phyloP scores from a whole-genome alignment of 305 asterid genomes.

The Vinca major region DNA sequence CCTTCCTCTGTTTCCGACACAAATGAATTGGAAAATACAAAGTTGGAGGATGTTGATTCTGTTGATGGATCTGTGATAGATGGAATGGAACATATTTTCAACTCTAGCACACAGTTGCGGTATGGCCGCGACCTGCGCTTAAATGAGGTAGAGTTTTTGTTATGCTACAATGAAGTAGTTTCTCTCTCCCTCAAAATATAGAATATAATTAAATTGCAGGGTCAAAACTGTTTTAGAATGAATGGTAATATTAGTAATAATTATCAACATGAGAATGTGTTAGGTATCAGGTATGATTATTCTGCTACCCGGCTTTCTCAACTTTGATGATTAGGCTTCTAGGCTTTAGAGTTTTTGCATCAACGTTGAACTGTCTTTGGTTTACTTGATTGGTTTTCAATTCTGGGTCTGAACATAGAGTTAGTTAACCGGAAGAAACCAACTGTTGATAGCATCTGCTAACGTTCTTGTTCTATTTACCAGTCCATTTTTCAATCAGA shows the following conservation, averaged over 20 bases:
- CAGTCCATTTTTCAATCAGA: neutral
- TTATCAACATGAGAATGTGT: neutral
- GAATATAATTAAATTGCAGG: neutral
- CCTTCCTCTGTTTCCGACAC: constrained; percentile 82
- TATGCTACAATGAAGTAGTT: neutral
- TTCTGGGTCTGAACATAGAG: neutral
- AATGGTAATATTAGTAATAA: neutral
- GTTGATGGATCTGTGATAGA: constrained; percentile 64
- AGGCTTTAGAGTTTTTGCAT: neutral
- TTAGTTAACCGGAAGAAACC: neutral
- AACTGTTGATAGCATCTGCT: neutral
- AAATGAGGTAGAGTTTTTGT: constrained; percentile 58
- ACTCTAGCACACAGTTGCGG: constrained; percentile 75
- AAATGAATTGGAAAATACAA: constrained; percentile 51
- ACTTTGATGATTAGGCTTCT: neutral
- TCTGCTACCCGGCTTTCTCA: neutral
- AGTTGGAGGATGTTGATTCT: constrained; percentile 64
- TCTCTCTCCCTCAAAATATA: neutral
- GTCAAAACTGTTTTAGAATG: neutral
- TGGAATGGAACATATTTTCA: constrained; percentile 96
- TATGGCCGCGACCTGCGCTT: constrained; percentile 94
- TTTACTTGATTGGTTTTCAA: neutral
- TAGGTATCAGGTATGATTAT: neutral
- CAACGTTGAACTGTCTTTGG: neutral
- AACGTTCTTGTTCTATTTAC: neutral